Evolutionary conservation across 768 basidiomycete genomes (phyloP).

Genomic region (Auriscalpium microsporum): DNA sequence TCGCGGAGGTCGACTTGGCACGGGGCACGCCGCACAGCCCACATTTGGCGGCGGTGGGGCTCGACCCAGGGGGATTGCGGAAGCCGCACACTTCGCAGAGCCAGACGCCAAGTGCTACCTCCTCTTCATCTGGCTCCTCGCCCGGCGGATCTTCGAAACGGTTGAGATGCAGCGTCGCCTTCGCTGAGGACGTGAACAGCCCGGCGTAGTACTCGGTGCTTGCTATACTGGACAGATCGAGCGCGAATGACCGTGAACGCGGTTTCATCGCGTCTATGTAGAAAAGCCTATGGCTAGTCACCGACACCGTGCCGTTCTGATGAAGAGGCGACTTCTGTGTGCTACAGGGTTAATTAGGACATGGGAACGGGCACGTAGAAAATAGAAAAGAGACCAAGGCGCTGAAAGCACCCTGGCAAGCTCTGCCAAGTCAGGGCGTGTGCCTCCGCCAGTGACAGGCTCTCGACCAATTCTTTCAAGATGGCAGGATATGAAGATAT

Average conservation of each 20-base stretch:
- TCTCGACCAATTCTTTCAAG: too few species aligned
- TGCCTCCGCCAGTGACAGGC: too few species aligned
- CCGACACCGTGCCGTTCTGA: slow-evolving; percentile 62
- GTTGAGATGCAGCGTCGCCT: slow-evolving; percentile 71
- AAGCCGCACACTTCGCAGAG: slow-evolving; percentile 85
- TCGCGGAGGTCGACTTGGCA: slow-evolving; percentile 24
- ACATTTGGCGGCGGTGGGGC: slow-evolving; percentile 62
- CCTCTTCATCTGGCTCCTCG: slow-evolving; percentile 15
- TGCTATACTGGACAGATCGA: slow-evolving; percentile 55
- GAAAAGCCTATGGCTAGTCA: slow-evolving; percentile 81
- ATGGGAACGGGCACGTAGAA: background rate
- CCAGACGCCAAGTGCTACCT: slow-evolving; percentile 51
- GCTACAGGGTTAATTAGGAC: slow-evolving; percentile 36
- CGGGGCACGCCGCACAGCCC: slow-evolving; percentile 77
- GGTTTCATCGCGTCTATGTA: slow-evolving; percentile 55
- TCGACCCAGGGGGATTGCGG: slow-evolving; percentile 69
- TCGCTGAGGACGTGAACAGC: slow-evolving; percentile 81
- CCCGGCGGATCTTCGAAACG: slow-evolving; percentile 16
- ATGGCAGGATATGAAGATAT: too few species aligned
- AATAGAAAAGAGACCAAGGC: background rate
- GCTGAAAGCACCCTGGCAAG: background rate
- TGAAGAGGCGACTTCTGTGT: slow-evolving; percentile 75
- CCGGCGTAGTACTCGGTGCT: slow-evolving; percentile 88
- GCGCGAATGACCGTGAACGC: slow-evolving; percentile 49
- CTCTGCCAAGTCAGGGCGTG: background rate